Percentiles rank a stretch among this genome's conserved stretches.
Conservation (phyloP, 176 grass and related monocot genomes). For the Bothriochloa decipiens region DNA sequence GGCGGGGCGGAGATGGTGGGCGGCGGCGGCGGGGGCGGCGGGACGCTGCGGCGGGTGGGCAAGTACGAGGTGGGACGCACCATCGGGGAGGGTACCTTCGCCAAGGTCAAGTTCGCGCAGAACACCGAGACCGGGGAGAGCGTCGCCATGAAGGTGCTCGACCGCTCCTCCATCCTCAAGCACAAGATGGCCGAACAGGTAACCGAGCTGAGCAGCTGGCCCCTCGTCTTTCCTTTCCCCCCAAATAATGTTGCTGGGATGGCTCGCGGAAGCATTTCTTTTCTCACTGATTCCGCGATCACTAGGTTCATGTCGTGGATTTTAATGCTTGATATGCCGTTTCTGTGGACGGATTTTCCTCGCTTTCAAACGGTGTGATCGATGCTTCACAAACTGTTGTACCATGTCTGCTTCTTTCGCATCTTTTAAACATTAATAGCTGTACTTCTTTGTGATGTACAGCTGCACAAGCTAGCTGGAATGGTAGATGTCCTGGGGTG, state of each 20-base stretch:
- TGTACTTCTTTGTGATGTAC: conserved; percentile 3
- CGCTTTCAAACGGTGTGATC: not conserved
- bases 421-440: conserved; percentile 7
- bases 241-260: not conserved
- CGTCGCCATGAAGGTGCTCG: conserved; percentile 99
- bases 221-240: not conserved
- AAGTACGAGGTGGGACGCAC: conserved; percentile 99
- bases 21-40: conserved; percentile 5
- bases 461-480: conserved; percentile 28
- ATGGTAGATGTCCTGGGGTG: not conserved
- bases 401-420: not conserved
- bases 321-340: conserved; percentile 3
- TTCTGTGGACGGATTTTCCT: not conserved
- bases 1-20: not conserved
- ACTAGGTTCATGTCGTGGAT: not conserved
- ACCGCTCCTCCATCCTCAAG: conserved; percentile 97
- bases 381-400: not conserved
- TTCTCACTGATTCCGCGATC: conserved; percentile 13
- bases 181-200: conserved; percentile 99
- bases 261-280: conserved; percentile 5
- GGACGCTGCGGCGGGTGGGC: conserved; percentile 73
- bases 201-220: not conserved
- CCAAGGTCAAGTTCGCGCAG: conserved; percentile 99
- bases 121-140: conserved; percentile 99
- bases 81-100: conserved; percentile 95